Conservation (phyloP, 371 early-diverging fungal genomes). For the Mucor mucedo region DNA sequence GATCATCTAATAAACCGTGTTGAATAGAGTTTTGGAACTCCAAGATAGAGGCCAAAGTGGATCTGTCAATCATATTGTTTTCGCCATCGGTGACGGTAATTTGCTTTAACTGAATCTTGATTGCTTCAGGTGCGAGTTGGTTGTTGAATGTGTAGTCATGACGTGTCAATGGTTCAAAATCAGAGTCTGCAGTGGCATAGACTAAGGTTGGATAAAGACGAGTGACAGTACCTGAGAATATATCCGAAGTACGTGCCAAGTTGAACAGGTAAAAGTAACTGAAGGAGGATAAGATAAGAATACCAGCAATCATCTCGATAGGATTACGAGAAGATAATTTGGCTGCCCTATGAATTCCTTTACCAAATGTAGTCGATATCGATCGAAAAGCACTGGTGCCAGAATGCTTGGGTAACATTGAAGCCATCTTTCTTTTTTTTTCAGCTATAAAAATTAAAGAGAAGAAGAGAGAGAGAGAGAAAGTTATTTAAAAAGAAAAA, state of each 20-base stretch:
- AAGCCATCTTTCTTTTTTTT: constrained; percentile 13
- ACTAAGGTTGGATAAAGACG: constrained; percentile 60
- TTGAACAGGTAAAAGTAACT: constrained; percentile 82
- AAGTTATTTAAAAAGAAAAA: constrained; percentile 5
- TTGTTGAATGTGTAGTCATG: constrained; percentile 37
- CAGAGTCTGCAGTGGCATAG: constrained; percentile 45
- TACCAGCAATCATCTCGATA: constrained; percentile 82
- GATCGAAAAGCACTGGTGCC: constrained; percentile 38
- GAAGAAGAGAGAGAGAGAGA: constrained; percentile 4
- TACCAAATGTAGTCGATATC: constrained; percentile 32
- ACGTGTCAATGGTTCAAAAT: constrained; percentile 39
- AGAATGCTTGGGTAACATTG: constrained; percentile 25
- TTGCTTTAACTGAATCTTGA: constrained; percentile 61
- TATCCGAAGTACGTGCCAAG: constrained; percentile 70
- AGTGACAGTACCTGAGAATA: constrained; percentile 61
- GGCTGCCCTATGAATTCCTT: constrained; percentile 37
- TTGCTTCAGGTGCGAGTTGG: constrained; percentile 35
- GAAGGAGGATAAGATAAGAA: constrained; percentile 75
- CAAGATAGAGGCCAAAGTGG: constrained; percentile 50
- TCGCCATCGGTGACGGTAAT: constrained; percentile 41
- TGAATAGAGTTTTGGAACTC: constrained; percentile 60
- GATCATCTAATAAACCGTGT: constrained; percentile 48
- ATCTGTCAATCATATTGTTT: constrained; percentile 38
- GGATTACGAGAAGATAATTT: constrained; percentile 62
- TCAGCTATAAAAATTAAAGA: constrained; percentile 6